These are phyloP conservation scores for Phytophthora cajani DNA, from an alignment of 352 stramenopile genomes.

Conservation along the genomic window DNA sequence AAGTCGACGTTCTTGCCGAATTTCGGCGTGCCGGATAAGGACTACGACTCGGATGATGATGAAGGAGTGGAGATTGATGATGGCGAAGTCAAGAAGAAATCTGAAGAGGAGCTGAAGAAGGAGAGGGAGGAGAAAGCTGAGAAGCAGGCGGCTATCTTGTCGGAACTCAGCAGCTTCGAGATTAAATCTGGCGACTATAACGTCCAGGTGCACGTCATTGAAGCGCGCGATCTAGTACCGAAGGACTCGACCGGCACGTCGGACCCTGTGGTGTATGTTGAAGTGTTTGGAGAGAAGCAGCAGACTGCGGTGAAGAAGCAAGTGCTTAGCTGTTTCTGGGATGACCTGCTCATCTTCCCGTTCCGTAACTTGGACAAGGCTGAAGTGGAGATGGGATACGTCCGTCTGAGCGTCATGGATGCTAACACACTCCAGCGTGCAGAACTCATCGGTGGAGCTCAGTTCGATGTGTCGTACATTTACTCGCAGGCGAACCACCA, in stretches of 20 bases:
- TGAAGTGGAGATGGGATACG: constrained; percentile 84
- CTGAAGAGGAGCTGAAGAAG: constrained; percentile 73
- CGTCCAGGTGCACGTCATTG: constrained; percentile 91
- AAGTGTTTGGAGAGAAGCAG: constrained; percentile 86
- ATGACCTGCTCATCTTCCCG: constrained; percentile 83
- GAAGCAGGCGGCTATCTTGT: constrained; percentile 79
- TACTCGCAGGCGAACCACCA: constrained; percentile 91
- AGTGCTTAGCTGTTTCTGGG: constrained; percentile 88
- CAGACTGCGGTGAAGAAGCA: constrained; percentile 87
- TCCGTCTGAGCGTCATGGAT: constrained; percentile 87
- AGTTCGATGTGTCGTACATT: constrained; percentile 89
- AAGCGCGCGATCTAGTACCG: constrained; percentile 86
- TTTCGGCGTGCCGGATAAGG: constrained; percentile 68
- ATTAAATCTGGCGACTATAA: constrained; percentile 91
- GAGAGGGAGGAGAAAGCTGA: constrained; percentile 75
- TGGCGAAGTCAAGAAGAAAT: constrained; percentile 55
- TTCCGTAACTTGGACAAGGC: constrained; percentile 81
- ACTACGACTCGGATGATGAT: constrained; percentile 76
- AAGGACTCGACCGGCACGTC: constrained; percentile 90
- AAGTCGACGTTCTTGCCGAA: constrained; percentile 61
- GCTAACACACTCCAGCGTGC: constrained; percentile 87
- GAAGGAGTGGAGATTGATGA: constrained; percentile 70
- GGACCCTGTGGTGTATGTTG: constrained; percentile 92
- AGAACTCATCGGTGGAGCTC: constrained; percentile 88
- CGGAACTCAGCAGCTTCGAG: constrained; percentile 78